These are phyloP conservation scores for Tephrocybe sp. DNA, from an alignment of 768 basidiomycete genomes.

Conservation along the genomic window DNA sequence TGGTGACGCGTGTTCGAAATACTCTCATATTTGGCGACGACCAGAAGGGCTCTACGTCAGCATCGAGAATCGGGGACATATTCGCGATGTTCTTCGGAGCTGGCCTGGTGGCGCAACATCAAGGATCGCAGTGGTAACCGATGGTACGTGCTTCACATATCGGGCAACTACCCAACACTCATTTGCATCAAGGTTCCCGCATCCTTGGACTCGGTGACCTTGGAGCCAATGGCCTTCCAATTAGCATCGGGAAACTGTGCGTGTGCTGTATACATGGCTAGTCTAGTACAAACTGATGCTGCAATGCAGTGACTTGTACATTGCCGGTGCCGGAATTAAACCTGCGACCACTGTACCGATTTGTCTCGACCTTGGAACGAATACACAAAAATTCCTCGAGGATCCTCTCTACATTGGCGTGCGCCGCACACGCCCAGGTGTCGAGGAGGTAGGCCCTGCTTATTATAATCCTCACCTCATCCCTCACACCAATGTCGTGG, in stretches of 20 bases:
- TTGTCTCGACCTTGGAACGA: slow-evolving; percentile 75
- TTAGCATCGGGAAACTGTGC: slow-evolving; percentile 74
- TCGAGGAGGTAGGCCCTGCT: slow-evolving; percentile 34
- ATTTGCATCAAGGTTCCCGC: slow-evolving; percentile 47
- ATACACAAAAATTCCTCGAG: slow-evolving; percentile 61
- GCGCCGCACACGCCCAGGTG: slow-evolving; percentile 49
- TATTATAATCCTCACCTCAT: too few relatives aligned
- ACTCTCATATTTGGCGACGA: slow-evolving; percentile 66
- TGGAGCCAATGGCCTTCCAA: slow-evolving; percentile 51
- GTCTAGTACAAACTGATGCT: neutral
- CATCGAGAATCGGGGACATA: slow-evolving; percentile 64
- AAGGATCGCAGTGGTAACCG: slow-evolving; percentile 77
- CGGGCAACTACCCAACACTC: slow-evolving; percentile 1
- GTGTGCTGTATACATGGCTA: slow-evolving; percentile 19
- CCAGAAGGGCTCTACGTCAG: slow-evolving; percentile 65
- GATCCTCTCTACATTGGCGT: slow-evolving; percentile 80
- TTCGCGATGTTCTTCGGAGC: slow-evolving; percentile 52
- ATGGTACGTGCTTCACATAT: slow-evolving; percentile 44
- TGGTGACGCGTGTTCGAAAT: slow-evolving; percentile 72
- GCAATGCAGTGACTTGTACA: slow-evolving; percentile 56
- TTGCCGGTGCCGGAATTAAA: slow-evolving; percentile 68
- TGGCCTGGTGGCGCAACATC: slow-evolving; percentile 47
- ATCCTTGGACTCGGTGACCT: slow-evolving; percentile 68
- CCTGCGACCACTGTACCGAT: slow-evolving; percentile 60
- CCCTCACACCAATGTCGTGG: too few relatives aligned